Base-by-base conservation (phyloP, 2,329 filamentous ascomycete species). In the Beauveria caledonica region DNA sequence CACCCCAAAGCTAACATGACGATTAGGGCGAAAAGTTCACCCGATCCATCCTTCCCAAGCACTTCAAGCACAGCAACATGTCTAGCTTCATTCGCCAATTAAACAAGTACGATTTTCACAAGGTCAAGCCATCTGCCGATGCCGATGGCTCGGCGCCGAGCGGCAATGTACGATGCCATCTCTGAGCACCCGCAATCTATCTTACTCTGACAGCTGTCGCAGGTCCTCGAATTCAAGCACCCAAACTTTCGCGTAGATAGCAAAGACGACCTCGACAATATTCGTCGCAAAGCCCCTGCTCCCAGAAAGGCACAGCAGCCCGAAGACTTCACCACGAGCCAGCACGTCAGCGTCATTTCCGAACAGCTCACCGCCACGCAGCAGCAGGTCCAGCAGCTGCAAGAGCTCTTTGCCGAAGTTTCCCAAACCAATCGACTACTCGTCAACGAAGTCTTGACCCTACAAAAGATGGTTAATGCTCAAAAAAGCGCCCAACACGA, bases 21-120 rank as follows among this genome's bases (percentile, higher is more conserved):
- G n/a, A 17, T 62, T 72, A 97, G 93, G 96, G 95, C 74, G 93
- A 97, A 73, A 96, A 96, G 74, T 99, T 99, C 71, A 97, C 94
- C 23, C 96, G 97, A 73, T 89, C 90, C 44, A 96, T 99, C 68
- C 84, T 99, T 17, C 94, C 94, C 2, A 97, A 97, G 72, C 92
- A 97, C 70, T 99, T 99, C 80, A 99, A 99, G 76, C 94, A 97
- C 76, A 96, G 91, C 82, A 97, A 97, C 73, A 97, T 97, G 77
- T 92, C 92, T 36, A 96, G 92, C 75, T 97, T 97, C 71, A 92
- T 97, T 62, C 88, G 92, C 53, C 92, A 97, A 73, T 78, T 97
- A 62, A 97, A 97, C 78, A 97, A 97, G 73, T 97, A 96, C 74
- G 92, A 96, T 71, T 99, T 99, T 68, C 94, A 99, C 80, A 99